Evolutionary conservation across 2,329 filamentous ascomycete genomes (phyloP).

Genomic region (Penicillium sp.): DNA sequence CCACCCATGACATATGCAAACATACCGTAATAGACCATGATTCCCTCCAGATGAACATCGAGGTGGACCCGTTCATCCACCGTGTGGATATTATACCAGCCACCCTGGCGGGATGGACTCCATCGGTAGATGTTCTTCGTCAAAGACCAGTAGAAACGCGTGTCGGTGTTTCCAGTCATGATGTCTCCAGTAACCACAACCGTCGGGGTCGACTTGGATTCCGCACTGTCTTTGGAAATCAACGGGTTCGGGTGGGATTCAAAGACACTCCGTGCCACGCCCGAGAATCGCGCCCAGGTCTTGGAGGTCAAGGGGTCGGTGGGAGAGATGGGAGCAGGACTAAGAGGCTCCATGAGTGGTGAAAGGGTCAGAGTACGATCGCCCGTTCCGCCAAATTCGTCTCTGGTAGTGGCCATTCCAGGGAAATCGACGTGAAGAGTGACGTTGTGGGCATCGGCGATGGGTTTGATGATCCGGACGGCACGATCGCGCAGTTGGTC

Average conservation of each 20-base stretch:
- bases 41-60: slow-evolving; percentile 38
- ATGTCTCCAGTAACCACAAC: slow-evolving; percentile 42
- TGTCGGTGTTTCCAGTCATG: slow-evolving; percentile 52
- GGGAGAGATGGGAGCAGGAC: slow-evolving; percentile 31
- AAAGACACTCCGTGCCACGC: slow-evolving; percentile 37
- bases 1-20: background rate
- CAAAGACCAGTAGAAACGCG: slow-evolving; percentile 48
- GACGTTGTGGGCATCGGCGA: slow-evolving; percentile 47
- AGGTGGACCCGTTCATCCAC: slow-evolving; percentile 46
- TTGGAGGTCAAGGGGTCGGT: slow-evolving; percentile 26
- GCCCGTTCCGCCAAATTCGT: slow-evolving; percentile 3
- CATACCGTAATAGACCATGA: slow-evolving; percentile 40
- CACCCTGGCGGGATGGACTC: slow-evolving; percentile 43
- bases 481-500: slow-evolving; percentile 44
- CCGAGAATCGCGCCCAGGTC: slow-evolving; percentile 34
- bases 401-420: slow-evolving; percentile 7
- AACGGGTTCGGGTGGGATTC: slow-evolving; percentile 27
- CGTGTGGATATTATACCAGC: slow-evolving; percentile 44
- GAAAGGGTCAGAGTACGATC: slow-evolving; percentile 29
- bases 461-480: slow-evolving; percentile 40
- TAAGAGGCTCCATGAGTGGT: slow-evolving; percentile 23
- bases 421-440: slow-evolving; percentile 44
- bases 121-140: slow-evolving; percentile 51
- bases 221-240: slow-evolving; percentile 19
- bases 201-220: slow-evolving; percentile 19